A percentile compares a stretch with the other conserved stretches of the same genome.
These are phyloP conservation scores for Ceratobasidium sp. DNA, from an alignment of 1,284 basidiomycete genomes.

Conservation along the genomic window DNA sequence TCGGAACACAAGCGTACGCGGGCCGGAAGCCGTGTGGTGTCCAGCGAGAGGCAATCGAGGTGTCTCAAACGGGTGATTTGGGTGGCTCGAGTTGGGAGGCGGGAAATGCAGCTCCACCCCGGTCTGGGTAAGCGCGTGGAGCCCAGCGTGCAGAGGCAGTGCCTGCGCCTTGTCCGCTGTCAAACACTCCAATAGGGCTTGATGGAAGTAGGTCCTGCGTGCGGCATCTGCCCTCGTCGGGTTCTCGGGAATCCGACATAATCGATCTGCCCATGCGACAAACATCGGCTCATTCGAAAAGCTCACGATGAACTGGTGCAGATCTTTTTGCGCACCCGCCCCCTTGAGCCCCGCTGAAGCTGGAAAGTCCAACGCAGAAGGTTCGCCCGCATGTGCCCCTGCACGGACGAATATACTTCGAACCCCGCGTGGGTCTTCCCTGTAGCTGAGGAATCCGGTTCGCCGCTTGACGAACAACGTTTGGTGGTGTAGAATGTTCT, in stretches of 20 bases:
- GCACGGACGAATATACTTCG: conserved; percentile 87
- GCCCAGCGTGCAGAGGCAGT: conserved; percentile 55
- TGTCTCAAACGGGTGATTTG: conserved; percentile 16
- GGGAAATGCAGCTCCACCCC: conserved; percentile 20
- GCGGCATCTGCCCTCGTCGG: conserved; percentile 68
- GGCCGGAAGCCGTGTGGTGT: conserved; percentile 40
- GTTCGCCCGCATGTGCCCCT: conserved; percentile 77
- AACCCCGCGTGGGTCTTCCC: conserved; percentile 91
- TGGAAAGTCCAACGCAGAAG: conserved; percentile 82
- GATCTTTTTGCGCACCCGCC: conserved; percentile 70
- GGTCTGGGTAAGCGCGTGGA: conserved; percentile 41
- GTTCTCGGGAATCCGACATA: conserved; percentile 70
- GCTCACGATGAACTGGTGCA: conserved; percentile 84
- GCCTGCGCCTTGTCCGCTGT: conserved; percentile 87
- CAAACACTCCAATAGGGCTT: conserved; percentile 85
- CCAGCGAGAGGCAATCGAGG: conserved; percentile 23
- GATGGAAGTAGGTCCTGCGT: conserved; percentile 70
- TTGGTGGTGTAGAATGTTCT: conserved; percentile 75
- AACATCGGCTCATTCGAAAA: conserved; percentile 83
- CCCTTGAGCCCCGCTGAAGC: conserved; percentile 72
- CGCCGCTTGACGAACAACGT: conserved; percentile 92
- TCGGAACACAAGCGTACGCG: conserved; percentile 41
- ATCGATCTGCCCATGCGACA: conserved; percentile 78
- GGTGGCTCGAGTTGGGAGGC: conserved; percentile 27
- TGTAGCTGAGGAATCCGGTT: conserved; percentile 91